Percentiles rank a stretch among this genome's conserved stretches.
phyloP scores from a whole-genome alignment of 371 early-diverging fungal species.

The Mucor velutinosus region DNA sequence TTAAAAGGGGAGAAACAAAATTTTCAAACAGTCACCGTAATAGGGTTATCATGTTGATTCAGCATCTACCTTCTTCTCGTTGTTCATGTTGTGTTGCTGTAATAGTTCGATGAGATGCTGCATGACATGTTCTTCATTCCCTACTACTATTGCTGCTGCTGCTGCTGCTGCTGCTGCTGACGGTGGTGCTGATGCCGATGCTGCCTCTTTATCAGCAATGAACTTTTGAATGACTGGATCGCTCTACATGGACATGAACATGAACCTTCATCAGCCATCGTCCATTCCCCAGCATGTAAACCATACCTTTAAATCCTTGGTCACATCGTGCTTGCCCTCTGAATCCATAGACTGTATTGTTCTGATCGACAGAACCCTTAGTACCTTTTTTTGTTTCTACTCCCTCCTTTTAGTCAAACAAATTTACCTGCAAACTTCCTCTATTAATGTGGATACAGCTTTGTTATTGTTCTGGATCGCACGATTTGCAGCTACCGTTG shows the following conservation, averaged over 20 bases:
- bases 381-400: not conserved
- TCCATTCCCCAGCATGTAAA: not conserved
- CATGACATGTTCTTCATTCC: not conserved
- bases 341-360: slow-evolving; percentile 18
- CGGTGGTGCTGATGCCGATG: not conserved
- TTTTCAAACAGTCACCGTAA: not conserved
- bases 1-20: not conserved
- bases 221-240: slow-evolving; percentile 22
- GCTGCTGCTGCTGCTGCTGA: not conserved
- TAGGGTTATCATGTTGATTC: not conserved
- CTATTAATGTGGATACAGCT: slow-evolving; percentile 12
- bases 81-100: not conserved
- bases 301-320: slow-evolving; percentile 21
- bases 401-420: no score
- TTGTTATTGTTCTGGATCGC: slow-evolving; percentile 1
- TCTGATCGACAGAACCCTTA: not conserved
- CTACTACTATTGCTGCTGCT: not conserved
- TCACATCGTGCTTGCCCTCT: slow-evolving; percentile 9
- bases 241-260: slow-evolving; percentile 6
- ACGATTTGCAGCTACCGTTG: slow-evolving; percentile 2
- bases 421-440: slow-evolving; percentile 28
- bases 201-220: not conserved
- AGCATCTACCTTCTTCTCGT: not conserved
- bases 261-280: not conserved
- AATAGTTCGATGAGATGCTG: not conserved